These are phyloP conservation scores for Magnolia sinica DNA, from an alignment of 164 flowering plant species.

Conservation along the genomic window DNA sequence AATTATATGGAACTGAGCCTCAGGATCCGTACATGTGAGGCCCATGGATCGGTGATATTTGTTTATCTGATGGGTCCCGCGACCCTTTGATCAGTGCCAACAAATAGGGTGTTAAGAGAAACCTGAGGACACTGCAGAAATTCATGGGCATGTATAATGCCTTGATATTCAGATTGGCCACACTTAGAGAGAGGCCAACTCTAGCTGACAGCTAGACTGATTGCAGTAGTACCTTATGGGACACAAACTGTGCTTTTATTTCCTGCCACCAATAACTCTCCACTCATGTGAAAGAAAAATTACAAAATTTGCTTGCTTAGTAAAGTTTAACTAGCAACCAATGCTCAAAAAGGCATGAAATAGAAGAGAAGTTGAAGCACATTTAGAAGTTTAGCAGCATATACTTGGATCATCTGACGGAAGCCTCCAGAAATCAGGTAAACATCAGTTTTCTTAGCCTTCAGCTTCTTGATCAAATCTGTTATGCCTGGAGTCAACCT, in stretches of 20 bases:
- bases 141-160: not conserved
- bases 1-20: no score
- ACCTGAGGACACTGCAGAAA: no score
- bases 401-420: conserved; percentile 98
- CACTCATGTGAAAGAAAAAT: not conserved
- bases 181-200: not conserved
- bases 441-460: conserved; percentile 50
- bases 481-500: conserved; percentile 93
- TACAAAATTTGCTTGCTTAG: not conserved
- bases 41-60: no score
- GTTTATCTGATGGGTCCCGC: no score
- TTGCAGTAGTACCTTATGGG: no score
- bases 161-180: not conserved
- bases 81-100: no score
- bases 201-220: not conserved
- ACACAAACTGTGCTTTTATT: no score
- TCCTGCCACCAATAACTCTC: no score
- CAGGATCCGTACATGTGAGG: no score
- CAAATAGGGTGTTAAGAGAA: no score
- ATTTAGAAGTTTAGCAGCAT: conserved; percentile 18
- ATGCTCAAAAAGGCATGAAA: not conserved
- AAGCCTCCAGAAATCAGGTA: conserved; percentile 96
- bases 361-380: not conserved
- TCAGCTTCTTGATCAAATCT: conserved; percentile 69
- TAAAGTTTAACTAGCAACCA: not conserved